Base-by-base conservation (phyloP, 345 rosid genomes). In the Sonneratia alba region DNA sequence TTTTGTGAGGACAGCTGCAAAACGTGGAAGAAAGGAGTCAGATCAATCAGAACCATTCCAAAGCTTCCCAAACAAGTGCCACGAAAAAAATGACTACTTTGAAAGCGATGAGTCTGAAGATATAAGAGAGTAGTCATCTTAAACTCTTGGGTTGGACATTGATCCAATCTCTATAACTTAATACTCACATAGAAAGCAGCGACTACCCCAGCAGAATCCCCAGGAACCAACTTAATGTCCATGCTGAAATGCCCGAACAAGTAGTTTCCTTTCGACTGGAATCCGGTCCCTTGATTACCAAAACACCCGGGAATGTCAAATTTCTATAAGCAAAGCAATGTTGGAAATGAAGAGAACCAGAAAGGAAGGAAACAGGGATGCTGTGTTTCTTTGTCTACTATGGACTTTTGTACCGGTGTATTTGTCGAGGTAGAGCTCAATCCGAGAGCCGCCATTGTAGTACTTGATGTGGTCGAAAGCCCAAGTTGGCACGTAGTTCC, bases 401-500 rank as follows among this genome's bases (percentile, higher is more conserved):
- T 47, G 13, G 15, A 42, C 12, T 9, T 4, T 10, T 47, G 32
- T 70, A 89, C 97, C 93, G 9, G 97, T 88, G 87, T 90, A 87
- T 56, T 90, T 92, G 72, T 92, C 96, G 7, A 92, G 81, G 61
- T 65, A 59, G 51, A 92, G 98, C 74, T 87, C 85, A 56, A 92
- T 88, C 73, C 90, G 82, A 53, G 84, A 83, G 22, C 96, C 94
- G 43, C 92, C 92, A 22, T 81, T 87, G 85, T 77, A 78, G 83
- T 90, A 88, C 80, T 87, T 90, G 70, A 92, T 92, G 83, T 92
- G 98, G 78, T 92, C 98, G 74, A 88, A 90, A 75, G 96, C 94
- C 94, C 98, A 92, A 16, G 96, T 90, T 18, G 96, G 96, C 51
- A 69, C 45, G 36, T 92, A 92, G 87, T 92, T 92, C 70, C 97